Evolutionary conservation across 257 asterid genomes (phyloP).

Genomic region (Fraxinus excelsior): DNA sequence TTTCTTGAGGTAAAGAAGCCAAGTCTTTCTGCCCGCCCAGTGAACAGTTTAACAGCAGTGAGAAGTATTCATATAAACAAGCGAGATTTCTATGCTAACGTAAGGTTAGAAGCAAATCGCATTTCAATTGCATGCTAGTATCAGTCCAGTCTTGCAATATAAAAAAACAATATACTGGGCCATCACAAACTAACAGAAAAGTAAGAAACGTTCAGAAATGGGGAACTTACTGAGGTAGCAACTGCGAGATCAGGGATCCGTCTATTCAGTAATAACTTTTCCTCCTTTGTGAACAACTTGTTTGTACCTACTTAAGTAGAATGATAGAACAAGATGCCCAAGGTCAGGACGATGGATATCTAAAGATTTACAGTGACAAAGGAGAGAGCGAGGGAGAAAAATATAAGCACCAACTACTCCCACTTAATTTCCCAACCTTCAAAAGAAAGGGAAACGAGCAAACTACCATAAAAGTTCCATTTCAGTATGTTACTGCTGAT

Average conservation of each 20-base stretch:
- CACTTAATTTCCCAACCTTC: neutral
- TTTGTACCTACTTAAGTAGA: constrained; percentile 54
- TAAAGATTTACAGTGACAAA: neutral
- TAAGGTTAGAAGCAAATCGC: neutral
- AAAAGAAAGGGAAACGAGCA: neutral
- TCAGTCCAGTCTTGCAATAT: neutral
- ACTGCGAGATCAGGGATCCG: constrained; percentile 69
- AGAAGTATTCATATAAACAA: neutral
- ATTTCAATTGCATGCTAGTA: constrained; percentile 4
- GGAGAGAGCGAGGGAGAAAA: neutral
- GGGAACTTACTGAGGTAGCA: constrained; percentile 77
- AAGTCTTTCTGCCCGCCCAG: neutral
- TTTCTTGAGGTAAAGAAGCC: neutral
- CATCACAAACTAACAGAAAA: constrained; percentile 3
- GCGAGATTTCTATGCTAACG: neutral
- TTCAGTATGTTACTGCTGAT: neutral
- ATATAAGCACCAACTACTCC: constrained; percentile 14
- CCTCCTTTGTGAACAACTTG: constrained; percentile 74
- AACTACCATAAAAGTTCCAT: neutral
- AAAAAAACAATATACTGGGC: constrained; percentile 12
- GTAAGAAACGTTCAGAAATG: neutral
- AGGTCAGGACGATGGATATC: constrained; percentile 16
- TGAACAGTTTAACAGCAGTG: neutral
- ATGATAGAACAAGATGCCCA: constrained; percentile 11
- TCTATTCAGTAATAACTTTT: constrained; percentile 59